These are phyloP conservation scores for Eucalyptus cloeziana DNA, from an alignment of 345 rosid species.

Conservation along the genomic window DNA sequence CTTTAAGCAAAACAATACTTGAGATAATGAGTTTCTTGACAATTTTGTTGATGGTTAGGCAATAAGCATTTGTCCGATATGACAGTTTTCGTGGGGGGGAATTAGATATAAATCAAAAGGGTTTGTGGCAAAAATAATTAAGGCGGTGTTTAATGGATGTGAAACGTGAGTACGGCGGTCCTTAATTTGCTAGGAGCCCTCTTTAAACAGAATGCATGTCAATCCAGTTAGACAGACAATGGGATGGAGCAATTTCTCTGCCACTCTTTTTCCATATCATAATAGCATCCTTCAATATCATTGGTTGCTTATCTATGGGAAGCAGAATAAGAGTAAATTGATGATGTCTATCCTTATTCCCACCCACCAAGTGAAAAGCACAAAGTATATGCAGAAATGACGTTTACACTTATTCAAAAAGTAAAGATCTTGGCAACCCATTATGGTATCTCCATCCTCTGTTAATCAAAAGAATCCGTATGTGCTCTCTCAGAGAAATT, in stretches of 20 bases:
- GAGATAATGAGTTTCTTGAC: neutral
- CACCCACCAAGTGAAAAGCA: neutral
- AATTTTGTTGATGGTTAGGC: neutral
- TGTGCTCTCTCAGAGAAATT: neutral
- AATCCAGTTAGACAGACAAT: neutral
- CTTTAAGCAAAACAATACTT: neutral
- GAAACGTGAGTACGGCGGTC: neutral
- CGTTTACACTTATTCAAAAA: neutral
- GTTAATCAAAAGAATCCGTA: neutral
- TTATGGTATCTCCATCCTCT: neutral
- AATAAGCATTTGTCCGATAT: neutral
- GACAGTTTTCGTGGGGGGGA: neutral
- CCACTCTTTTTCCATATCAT: neutral
- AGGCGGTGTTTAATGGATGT: neutral
- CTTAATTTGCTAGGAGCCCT: neutral
- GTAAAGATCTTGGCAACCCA: neutral
- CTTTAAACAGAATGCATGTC: neutral
- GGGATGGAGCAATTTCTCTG: neutral
- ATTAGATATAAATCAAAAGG: neutral
- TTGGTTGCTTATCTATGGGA: neutral
- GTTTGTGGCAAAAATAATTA: neutral
- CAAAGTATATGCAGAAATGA: neutral
- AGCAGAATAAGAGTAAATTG: neutral
- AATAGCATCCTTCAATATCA: neutral
- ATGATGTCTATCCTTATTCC: neutral